Percentiles rank a stretch among this genome's conserved stretches.
These are phyloP conservation scores for Phytophthora europaea DNA, from an alignment of 352 stramenopile genomes.

Conservation along the genomic window DNA sequence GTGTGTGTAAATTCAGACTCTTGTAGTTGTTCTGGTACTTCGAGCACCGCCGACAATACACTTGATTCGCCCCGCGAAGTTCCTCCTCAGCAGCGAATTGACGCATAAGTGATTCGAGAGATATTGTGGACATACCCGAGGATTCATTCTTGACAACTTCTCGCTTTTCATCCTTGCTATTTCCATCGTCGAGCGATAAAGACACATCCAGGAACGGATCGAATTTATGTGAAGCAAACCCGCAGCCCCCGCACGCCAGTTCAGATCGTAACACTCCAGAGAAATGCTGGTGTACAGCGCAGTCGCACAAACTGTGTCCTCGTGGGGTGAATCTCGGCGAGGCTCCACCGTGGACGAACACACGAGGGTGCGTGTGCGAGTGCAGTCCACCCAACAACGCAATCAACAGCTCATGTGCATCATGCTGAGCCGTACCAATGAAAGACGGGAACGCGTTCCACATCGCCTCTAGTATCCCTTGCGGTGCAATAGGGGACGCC, in stretches of 20 bases:
- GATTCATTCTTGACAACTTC: neutral
- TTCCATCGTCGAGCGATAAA: conserved; percentile 54
- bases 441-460: conserved; percentile 67
- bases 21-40: conserved; percentile 73
- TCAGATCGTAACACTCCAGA: conserved; percentile 70
- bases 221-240: conserved; percentile 62
- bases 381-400: conserved; percentile 71
- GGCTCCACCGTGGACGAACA: conserved; percentile 45
- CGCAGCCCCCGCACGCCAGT: conserved; percentile 67
- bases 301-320: conserved; percentile 74
- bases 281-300: conserved; percentile 78
- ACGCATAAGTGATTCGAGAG: conserved; percentile 49
- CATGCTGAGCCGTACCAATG: conserved; percentile 73
- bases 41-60: conserved; percentile 67
- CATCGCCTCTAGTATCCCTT: conserved; percentile 70
- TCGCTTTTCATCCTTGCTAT: conserved; percentile 1
- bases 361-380: conserved; percentile 62
- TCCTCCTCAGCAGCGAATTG: conserved; percentile 68
- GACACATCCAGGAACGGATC: conserved; percentile 83
- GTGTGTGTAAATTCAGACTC: conserved; percentile 64
- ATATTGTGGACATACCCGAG: conserved; percentile 8
- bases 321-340: conserved; percentile 72
- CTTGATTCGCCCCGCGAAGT: conserved; percentile 65
- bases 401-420: conserved; percentile 82
- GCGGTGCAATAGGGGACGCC: conserved; percentile 60